These are phyloP conservation scores for Aspergillus bertholletiae DNA, from an alignment of 495 filamentous ascomycete species.

Conservation along the genomic window DNA sequence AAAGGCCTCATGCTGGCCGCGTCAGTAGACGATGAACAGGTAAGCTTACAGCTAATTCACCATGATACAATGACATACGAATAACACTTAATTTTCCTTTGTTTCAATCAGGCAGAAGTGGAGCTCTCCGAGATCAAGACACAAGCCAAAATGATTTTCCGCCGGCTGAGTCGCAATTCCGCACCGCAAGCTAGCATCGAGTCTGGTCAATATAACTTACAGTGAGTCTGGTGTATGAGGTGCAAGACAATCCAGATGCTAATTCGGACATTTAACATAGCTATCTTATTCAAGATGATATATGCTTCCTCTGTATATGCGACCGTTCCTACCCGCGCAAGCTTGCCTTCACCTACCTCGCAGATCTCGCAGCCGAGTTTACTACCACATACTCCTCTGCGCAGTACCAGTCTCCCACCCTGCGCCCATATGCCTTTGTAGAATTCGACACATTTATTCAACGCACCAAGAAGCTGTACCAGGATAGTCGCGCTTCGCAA, in stretches of 20 bases:
- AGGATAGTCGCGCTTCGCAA: conserved; percentile 79
- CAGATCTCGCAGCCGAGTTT: conserved; percentile 89
- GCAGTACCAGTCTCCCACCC: conserved; percentile 68
- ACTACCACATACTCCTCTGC: conserved; percentile 71
- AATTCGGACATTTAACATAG: conserved; percentile 34
- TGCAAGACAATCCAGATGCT: neutral
- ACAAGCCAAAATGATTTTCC: conserved; percentile 86
- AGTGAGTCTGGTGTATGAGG: conserved; percentile 53
- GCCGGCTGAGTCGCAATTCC: conserved; percentile 78
- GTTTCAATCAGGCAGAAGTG: conserved; percentile 61
- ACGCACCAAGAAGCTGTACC: conserved; percentile 89
- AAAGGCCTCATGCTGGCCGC: conserved; percentile 86
- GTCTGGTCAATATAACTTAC: conserved; percentile 76
- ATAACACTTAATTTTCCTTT: conserved; percentile 6
- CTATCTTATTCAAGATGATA: conserved; percentile 76
- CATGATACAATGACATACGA: neutral
- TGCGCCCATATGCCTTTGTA: conserved; percentile 93
- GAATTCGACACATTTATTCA: conserved; percentile 98
- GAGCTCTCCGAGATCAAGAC: conserved; percentile 84
- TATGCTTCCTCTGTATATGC: conserved; percentile 91
- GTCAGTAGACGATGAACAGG: conserved; percentile 87
- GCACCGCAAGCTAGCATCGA: conserved; percentile 93
- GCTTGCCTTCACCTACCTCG: conserved; percentile 97
- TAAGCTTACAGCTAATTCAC: conserved; percentile 27
- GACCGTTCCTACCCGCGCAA: conserved; percentile 95